Evolutionary conservation across 805 yeast genomes (phyloP), one percentile per base, ranked within the genome.

Genomic region (Yamadazyma takamatsuzukensis): DNA sequence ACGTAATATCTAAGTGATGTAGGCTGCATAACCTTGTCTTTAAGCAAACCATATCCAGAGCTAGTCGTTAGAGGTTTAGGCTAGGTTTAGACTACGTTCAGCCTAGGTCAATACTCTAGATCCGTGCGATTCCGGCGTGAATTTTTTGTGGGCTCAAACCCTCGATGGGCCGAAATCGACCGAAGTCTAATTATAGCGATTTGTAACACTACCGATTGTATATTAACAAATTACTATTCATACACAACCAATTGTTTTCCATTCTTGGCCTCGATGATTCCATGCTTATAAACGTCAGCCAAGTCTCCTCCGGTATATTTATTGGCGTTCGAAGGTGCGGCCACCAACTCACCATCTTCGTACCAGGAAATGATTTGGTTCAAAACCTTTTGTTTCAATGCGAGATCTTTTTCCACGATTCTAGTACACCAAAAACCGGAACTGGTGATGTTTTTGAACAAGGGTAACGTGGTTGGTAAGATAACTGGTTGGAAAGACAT

Each of bases 401-500:
- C 58, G 2, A 41, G 40, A 43, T 65, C 55, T 26, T 49, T 34
- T 43, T 62, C 64, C 40, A 64, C 54, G 37, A 64, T 56, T 27
- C 47, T 77, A 9, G 96, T 83, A 37, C 88, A 79, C 99, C 99
- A 93, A 64, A 84, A 93, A 0, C 99, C 99, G 18, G 79, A 74
- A 33, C 88, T 78, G 5, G 83, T 78, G 35, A 93, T 60, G 51
- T 89, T 83, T 59, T 90, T 93, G 70, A 93, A 93, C 43, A 93
- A 89, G 53, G 85, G 85, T 39, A 85, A 64, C 0, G 95, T 77
- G 1, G 96, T 87, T 24, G 97, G 96, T 35, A 93, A 60, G n/a
- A 76, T 74, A 8, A 93, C 94, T 2, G 98, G 98, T 61, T 86
- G 89, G 69, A 81, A 79, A 3, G 97, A 86, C 98, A 93, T 93